phyloP scores from a whole-genome alignment of 208 protist genomes.

The Crithidia fasciculata region DNA sequence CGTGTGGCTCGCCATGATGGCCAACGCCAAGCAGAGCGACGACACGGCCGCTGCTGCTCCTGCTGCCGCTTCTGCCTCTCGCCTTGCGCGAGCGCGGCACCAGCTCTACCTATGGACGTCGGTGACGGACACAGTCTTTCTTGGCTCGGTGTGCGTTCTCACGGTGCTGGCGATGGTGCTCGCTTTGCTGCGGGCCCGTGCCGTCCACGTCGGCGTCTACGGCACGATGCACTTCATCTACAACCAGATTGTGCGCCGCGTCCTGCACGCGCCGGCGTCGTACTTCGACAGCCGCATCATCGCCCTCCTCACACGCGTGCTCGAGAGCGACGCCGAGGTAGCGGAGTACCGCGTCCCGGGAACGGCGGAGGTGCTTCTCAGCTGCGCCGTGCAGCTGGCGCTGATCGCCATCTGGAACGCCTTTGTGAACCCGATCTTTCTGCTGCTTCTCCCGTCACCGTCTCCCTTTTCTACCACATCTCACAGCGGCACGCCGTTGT shows the following conservation, averaged over 20 bases:
- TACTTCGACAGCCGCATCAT: conserved; percentile 59
- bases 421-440: conserved; percentile 59
- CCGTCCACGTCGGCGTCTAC: conserved; percentile 42
- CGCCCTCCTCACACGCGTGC: conserved; percentile 42
- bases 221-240: conserved; percentile 51
- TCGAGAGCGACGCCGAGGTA: conserved; percentile 57
- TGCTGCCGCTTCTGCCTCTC: not conserved
- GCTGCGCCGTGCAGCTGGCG: conserved; percentile 47
- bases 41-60: not conserved
- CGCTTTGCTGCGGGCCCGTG: conserved; percentile 37
- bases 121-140: conserved; percentile 28
- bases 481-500: conserved; percentile 53
- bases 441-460: conserved; percentile 53
- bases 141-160: conserved; percentile 21
- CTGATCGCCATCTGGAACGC: conserved; percentile 51
- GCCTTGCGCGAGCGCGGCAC: not conserved
- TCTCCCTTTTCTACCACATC: conserved; percentile 52
- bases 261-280: conserved; percentile 51
- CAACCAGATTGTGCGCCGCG: conserved; percentile 46
- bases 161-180: conserved; percentile 41
- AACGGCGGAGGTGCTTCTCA: conserved; percentile 50
- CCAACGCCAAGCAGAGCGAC: conserved; percentile 8
- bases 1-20: conserved; percentile 44
- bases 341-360: conserved; percentile 44
- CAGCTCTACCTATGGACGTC: conserved; percentile 16